Base-by-base conservation (phyloP, 225 moss, liverwort and hornwort species). In the Straminergon stramineum region DNA sequence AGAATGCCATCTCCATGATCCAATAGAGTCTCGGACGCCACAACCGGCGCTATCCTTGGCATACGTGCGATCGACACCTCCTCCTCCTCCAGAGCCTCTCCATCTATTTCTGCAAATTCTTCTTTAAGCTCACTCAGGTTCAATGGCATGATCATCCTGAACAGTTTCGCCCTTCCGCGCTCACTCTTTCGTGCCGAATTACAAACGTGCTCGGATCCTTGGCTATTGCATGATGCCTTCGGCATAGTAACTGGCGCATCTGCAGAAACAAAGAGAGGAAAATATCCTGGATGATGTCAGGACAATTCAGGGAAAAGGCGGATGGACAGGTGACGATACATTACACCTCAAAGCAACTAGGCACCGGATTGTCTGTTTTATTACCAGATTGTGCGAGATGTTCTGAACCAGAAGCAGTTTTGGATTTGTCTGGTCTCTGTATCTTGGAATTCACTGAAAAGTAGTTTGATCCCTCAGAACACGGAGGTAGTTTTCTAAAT, bases 81-180 rank as follows among this genome's bases (percentile, higher is more conserved):
- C 81, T 91, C 94, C 88, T 94, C 94, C 88, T 93, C 91, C 66
- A 94, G 93, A 66, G 89, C 60, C 88, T 94, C 93, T 63, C 81
- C 90, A 91, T 94, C 94, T 65, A 94, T 39, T 86, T 88, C 43
- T 67, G 94, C 91, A 83, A 93, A 94, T 82, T 88, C 83, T 66
- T 88, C 86, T 83, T 86, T 89, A n/a, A 94, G 90, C 64, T 91
- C 93, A 66, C 90, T 91, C 76, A 93, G 60, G 35, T 88, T 86
- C 55, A 91, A 79, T 55, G 88, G 74, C 79, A 86, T 55, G 74
- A 86, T 74, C 79, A 67, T 89, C 58, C 48, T 83, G 80, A 63
- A 89, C 57, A 85, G 75, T 86, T 84, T 91, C 34, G 63, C 63
- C 84, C 88, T 91, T 51, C 84, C 48, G 15, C 86, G 85, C 82